phyloP scores from a whole-genome alignment of 768 basidiomycete genomes.

The Hemileccinum rubropunctum region DNA sequence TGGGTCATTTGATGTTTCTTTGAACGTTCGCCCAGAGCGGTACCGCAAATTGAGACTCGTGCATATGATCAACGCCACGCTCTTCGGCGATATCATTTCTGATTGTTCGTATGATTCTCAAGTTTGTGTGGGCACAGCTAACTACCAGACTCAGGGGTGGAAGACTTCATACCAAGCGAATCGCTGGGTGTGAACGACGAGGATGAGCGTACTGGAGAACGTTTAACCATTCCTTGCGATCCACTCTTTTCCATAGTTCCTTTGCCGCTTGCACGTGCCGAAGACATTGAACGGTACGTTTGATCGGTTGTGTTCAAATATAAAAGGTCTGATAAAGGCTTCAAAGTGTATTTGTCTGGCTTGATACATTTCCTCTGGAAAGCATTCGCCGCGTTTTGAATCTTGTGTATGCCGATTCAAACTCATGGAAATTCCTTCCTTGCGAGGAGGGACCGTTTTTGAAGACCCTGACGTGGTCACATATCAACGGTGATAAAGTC shows the following conservation, averaged over 20 bases:
- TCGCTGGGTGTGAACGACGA: conserved; percentile 37
- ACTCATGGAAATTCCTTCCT: conserved; percentile 29
- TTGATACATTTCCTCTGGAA: conserved; percentile 49
- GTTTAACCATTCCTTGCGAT: conserved; percentile 43
- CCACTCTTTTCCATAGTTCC: conserved; percentile 36
- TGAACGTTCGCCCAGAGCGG: conserved; percentile 43
- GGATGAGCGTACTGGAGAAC: conserved; percentile 39
- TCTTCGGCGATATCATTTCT: conserved; percentile 33
- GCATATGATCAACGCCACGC: conserved; percentile 29
- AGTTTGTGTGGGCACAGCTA: neutral
- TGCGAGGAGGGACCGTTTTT: conserved; percentile 22
- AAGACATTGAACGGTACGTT: conserved; percentile 43
- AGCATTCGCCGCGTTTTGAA: conserved; percentile 44
- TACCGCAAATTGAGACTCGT: conserved; percentile 55
- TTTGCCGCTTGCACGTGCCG: conserved; percentile 36
- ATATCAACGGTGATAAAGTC: conserved; percentile 5
- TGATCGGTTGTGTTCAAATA: neutral
- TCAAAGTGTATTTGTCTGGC: conserved; percentile 46
- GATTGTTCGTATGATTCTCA: conserved; percentile 36
- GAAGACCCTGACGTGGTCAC: conserved; percentile 30
- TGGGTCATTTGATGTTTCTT: conserved; percentile 3
- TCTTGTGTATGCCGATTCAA: conserved; percentile 28
- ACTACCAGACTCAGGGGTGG: conserved; percentile 35
- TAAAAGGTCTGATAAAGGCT: conserved; percentile 1
- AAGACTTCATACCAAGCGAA: conserved; percentile 33